Evolutionary conservation across 129 eudicot species (phyloP), one percentile per base, ranked within the genome.

Genomic region (Calendula officinalis): DNA sequence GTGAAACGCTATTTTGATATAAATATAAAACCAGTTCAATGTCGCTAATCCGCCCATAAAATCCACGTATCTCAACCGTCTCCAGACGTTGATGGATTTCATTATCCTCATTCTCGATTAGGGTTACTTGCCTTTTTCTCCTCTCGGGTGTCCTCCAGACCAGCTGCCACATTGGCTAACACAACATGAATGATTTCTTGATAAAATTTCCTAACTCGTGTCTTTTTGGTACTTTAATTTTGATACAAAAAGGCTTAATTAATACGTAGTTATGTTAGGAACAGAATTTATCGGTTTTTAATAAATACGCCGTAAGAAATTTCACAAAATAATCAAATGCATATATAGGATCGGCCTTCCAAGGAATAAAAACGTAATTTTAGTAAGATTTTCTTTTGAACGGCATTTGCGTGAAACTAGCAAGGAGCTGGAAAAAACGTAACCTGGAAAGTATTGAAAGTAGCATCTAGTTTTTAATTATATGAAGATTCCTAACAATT

Each of bases 31-130:
- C 76, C 16, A 81, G 69, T 64, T 81, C 82, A 40, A 63, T 53
- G 53, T 81, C 82, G 72, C 79, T 67, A 3, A 44, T 49, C 14
- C 86, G 79, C 3, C 86, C 82, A 52, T 47, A 76, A 61, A 64
- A 81, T 47, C 86, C 86, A 33, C 8, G 33, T 58, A 81, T 61
- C 67, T 81, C 76, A 27, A 76, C 82, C 64, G 48, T 14, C 62
- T 66, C 66, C 46, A 76, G 69, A 73, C 41, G 64, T 27, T 64
- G 34, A 42, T 71, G 86, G 22, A 56, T 34, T 57, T 42, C 55
- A 60, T 64, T 67, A 15, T 58, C 49, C 41, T 66, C 73, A 5
- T 46, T 45, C 67, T 56, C 30, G 30, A 22, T 22, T 22, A 22
- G 30, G 30, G 30, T 64, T 49, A 80, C 59, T 58, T 60, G 62